Evolutionary conservation across 2,329 filamentous ascomycete species (phyloP).

Genomic region (Fusarium duplospermum): DNA sequence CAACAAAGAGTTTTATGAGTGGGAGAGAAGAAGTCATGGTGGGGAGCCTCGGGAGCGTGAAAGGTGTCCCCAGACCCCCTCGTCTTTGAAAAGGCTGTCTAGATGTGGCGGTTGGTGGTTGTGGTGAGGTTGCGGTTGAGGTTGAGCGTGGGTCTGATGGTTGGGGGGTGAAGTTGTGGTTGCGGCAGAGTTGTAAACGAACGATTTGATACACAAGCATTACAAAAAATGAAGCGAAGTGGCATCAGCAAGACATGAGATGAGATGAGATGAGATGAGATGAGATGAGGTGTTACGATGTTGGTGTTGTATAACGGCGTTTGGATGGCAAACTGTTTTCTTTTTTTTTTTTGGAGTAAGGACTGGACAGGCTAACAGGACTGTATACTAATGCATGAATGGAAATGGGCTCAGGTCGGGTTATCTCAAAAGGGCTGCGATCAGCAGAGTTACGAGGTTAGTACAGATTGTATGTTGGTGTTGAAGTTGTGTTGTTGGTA

Average conservation of each 20-base stretch:
- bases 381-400: not conserved
- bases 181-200: conserved; percentile 47
- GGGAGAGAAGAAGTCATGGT: conserved; percentile 20
- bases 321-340: conserved; percentile 12
- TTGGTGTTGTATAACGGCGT: conserved; percentile 5
- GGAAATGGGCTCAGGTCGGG: not conserved
- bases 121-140: conserved; percentile 39
- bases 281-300: conserved; percentile 33
- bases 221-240: conserved; percentile 43
- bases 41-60: conserved; percentile 22
- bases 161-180: conserved; percentile 21
- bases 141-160: conserved; percentile 21
- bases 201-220: conserved; percentile 46
- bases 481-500: not conserved
- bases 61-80: conserved; percentile 13
- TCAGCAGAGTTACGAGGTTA: not conserved
- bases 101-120: conserved; percentile 32
- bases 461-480: not conserved
- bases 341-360: not conserved
- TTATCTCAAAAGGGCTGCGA: not conserved
- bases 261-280: conserved; percentile 22
- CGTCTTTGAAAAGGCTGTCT: conserved; percentile 33
- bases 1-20: conserved; percentile 1
- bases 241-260: conserved; percentile 32
- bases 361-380: not conserved